Evolutionary conservation across 2,329 filamentous ascomycete species (phyloP), one percentile per base, ranked within the genome.

Genomic region (Paradendryphiella salina): DNA sequence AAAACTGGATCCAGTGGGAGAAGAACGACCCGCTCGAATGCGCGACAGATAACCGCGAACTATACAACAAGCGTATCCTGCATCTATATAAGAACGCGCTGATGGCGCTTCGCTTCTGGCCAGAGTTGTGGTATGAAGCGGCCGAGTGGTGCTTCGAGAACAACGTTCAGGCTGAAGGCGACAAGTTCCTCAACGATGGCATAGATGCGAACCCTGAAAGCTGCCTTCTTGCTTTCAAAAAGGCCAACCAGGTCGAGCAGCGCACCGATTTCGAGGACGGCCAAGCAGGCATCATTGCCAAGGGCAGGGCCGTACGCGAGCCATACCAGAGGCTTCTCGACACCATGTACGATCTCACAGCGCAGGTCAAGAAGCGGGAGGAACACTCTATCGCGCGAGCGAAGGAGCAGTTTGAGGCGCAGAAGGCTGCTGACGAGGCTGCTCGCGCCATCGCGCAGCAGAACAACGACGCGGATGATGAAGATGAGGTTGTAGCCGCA

Each of bases 101-200:
- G 38, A 96, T 96, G 88, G 87, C 91, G 3, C 77, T 99, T 47
- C 86, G 92, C 42, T 99, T 97, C 74, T 94, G 93, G 84, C 92
- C 94, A 3, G 89, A 96, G 69, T 86, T 96, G 62, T 99, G 94
- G 94, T 92, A 91, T 41, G 91, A 96, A 53, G 93, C 91, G 8
- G 89, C 92, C 0, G 89, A 96, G 59, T 97, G 93, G 84, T 96
- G 90, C 72, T 91, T 91, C 65, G 82, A 87, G 46, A 91, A 94
- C 63, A 83, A 83, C 36, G 76, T 92, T 60, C 80, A 83, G 31
- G 76, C 84, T 36, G 86, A 90, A 52, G 91, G 90, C 9, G 84
- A 87, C 18, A 85, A 90, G 8, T 89, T 97, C 64, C 78, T 99
- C 18, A 80, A 85, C 17, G 85, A 94, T 56, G 94, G 94, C 28